Percentiles rank a stretch among this genome's conserved stretches.
These are phyloP conservation scores for Crassisporium funariophilum DNA, from an alignment of 768 basidiomycete genomes.

Conservation along the genomic window DNA sequence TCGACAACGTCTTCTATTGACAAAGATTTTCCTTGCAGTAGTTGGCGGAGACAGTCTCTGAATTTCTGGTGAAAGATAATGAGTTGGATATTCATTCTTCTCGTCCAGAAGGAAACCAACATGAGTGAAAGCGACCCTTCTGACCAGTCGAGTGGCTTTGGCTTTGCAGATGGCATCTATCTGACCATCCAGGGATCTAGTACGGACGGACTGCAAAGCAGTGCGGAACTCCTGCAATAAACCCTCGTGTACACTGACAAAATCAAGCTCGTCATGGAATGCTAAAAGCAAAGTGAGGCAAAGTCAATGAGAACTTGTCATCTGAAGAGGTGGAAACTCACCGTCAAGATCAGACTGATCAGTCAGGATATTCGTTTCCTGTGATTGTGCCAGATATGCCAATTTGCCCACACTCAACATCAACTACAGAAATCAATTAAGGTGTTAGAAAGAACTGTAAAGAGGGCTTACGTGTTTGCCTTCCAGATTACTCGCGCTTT, in stretches of 20 bases:
- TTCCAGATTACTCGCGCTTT: constrained; percentile 55
- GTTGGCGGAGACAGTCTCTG: constrained; percentile 62
- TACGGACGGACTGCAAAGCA: constrained; percentile 48
- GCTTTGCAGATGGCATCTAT: constrained; percentile 60
- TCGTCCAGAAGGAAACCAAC: constrained; percentile 44
- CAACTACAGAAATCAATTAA: constrained; percentile 50
- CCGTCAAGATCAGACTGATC: constrained; percentile 62
- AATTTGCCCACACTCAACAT: constrained; percentile 93
- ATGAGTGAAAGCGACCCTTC: constrained; percentile 52
- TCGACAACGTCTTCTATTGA: constrained; percentile 83
- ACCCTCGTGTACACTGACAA: constrained; percentile 80
- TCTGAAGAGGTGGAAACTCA: constrained; percentile 32
- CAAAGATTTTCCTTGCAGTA: constrained; percentile 76
- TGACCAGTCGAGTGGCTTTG: constrained; percentile 50
- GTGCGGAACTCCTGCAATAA: constrained; percentile 64
- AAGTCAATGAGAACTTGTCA: too few relatives aligned
- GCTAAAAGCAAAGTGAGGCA: constrained; percentile 40
- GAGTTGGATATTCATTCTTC: background rate
- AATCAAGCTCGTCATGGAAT: constrained; percentile 86
- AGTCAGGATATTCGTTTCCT: constrained; percentile 48
- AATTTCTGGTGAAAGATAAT: constrained; percentile 52
- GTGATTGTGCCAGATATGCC: constrained; percentile 75
- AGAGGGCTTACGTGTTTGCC: constrained; percentile 70
- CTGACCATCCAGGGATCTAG: constrained; percentile 65
- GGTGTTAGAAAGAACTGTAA: background rate